A percentile compares a stretch with the other conserved stretches of the same genome.
phyloP scores from a whole-genome alignment of 2,329 filamentous ascomycete species.

The Clonostachys chloroleuca region DNA sequence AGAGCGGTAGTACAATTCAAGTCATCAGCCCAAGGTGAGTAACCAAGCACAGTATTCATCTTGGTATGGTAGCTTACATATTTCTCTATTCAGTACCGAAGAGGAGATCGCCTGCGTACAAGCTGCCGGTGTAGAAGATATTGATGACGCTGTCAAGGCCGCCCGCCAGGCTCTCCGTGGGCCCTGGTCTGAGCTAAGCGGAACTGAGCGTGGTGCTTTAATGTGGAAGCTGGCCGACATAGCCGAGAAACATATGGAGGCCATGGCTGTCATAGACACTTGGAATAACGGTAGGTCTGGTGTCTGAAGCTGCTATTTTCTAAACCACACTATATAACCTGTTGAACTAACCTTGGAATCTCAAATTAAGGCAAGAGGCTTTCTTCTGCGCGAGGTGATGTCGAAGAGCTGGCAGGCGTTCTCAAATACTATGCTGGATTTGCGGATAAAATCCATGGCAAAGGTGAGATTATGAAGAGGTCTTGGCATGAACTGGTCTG shows the following conservation, averaged over 20 bases:
- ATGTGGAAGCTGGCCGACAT: slow-evolving; percentile 68
- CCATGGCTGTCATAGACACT: slow-evolving; percentile 50
- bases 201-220: slow-evolving; percentile 59
- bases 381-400: slow-evolving; percentile 70
- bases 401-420: slow-evolving; percentile 25
- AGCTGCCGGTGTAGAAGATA: slow-evolving; percentile 6
- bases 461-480: too few relatives aligned
- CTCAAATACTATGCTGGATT: slow-evolving; percentile 66
- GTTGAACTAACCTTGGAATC: too few relatives aligned
- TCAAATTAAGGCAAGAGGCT: too few relatives aligned
- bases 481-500: too few relatives aligned
- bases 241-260: slow-evolving; percentile 54
- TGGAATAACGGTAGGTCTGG: slow-evolving; percentile 62
- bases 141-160: slow-evolving; percentile 10
- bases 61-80: too few relatives aligned
- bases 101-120: slow-evolving; percentile 6
- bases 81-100: too few relatives aligned
- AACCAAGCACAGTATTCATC: too few relatives aligned
- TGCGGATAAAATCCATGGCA: slow-evolving; percentile 54
- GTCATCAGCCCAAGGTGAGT: slow-evolving; percentile 9
- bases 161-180: slow-evolving; percentile 63
- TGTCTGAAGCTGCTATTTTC: too few relatives aligned
- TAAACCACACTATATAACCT: too few relatives aligned
- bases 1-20: slow-evolving; percentile 5
- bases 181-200: slow-evolving; percentile 61